phyloP scores from a whole-genome alignment of 805 yeast species.

The Torulaspora delbrueckii region DNA sequence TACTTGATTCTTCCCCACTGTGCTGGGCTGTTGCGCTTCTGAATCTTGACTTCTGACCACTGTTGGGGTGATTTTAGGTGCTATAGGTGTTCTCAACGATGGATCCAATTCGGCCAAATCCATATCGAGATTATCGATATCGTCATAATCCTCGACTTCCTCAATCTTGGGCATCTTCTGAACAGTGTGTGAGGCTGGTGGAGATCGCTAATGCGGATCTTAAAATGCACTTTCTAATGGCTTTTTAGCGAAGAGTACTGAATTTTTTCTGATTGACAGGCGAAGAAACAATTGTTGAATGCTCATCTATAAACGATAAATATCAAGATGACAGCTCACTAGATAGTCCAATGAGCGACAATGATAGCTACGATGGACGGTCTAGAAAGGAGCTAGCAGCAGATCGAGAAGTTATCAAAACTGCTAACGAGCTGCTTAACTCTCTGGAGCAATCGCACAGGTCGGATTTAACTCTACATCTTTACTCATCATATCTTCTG shows the following conservation, averaged over 20 bases:
- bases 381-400: not conserved
- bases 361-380: not conserved
- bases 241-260: not conserved
- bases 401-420: constrained; percentile 14
- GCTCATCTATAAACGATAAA: not conserved
- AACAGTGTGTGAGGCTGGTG: not conserved
- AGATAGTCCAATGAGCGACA: constrained; percentile 4
- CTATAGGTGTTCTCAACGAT: constrained; percentile 58
- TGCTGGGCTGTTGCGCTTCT: constrained; percentile 16
- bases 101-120: constrained; percentile 90
- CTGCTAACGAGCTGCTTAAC: constrained; percentile 34
- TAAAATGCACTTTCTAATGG: not conserved
- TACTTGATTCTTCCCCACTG: constrained; percentile 11
- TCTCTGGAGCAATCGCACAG: constrained; percentile 47
- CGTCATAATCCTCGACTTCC: constrained; percentile 72
- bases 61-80: constrained; percentile 59
- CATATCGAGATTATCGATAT: constrained; percentile 88
- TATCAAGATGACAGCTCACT: not conserved
- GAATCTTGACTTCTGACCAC: constrained; percentile 58
- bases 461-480: constrained; percentile 56
- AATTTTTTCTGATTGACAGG: constrained; percentile 4
- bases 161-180: constrained; percentile 62
- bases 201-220: not conserved
- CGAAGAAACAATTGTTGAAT: not conserved
- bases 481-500: constrained; percentile 51